Base-by-base conservation (phyloP, 2,329 filamentous ascomycete genomes). In the Ophiosphaerella narmari region DNA sequence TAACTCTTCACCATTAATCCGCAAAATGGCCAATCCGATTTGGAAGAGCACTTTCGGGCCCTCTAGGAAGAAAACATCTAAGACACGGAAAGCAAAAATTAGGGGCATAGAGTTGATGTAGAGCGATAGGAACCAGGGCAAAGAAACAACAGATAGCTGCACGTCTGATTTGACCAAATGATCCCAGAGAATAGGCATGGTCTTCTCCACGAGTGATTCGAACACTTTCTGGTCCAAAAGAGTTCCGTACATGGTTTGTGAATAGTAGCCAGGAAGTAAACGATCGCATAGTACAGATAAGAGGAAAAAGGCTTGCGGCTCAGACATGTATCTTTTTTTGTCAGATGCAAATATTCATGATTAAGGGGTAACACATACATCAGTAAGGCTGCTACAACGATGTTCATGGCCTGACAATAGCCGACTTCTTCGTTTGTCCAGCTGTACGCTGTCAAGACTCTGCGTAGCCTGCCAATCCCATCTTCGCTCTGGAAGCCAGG, bases 51-150 rank as follows among this genome's bases (percentile, higher is more conserved):
- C 94, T 75, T 97, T 97, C 13, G 94, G 93, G 0, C 94, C 94
- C 74, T 99, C 94, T 35, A 99, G 85, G 75, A 99, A 99, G 78
- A 99, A 99, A 42, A 99, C 93, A 66, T 99, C 94, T 55, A 99
- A 76, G 41, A 99, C 94, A 48, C 94, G 85, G 74, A 97, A 99
- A 39, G 94, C 94, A 74, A 97, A 99, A 1, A 97, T 91, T 13
- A 99, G 80, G 4, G 94, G 94, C 94, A 99, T 99, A 1, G 93
- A 97, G 81, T 99, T 99, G 80, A 99, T 95, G 75, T 97, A 99
- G 14, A 99, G 81, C 5, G 93, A 97, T 48, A 99, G 81, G 71
- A 99, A 99, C 94, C 94, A 99, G 3, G 94, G 94, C 37, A 99
- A 81, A 8, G 93, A 97, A 13, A 97, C 94, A 31, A 99, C 94